A percentile compares a stretch with the other conserved stretches of the same genome.
phyloP scores from a whole-genome alignment of 805 yeast species.

The Ogataea pini region DNA sequence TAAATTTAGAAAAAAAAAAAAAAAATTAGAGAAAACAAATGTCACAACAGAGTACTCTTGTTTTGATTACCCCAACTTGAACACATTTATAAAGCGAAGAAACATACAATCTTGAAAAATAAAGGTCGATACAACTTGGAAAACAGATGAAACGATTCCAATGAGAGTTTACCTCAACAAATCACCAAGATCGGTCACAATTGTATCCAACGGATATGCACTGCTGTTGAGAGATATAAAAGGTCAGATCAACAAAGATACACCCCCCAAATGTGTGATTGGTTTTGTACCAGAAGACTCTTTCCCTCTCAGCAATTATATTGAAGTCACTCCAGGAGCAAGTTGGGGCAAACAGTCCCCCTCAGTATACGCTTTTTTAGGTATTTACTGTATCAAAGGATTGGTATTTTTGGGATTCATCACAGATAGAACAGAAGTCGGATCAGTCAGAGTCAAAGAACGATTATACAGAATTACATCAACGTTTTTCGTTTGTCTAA shows the following conservation, averaged over 20 bases:
- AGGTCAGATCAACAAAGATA: constrained; percentile 27
- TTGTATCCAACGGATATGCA: constrained; percentile 59
- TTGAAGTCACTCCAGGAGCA: constrained; percentile 38
- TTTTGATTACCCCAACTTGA: too few relatives aligned
- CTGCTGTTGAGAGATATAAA: constrained; percentile 55
- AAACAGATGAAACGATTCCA: not conserved
- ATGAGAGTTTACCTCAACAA: constrained; percentile 68
- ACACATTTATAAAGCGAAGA: too few relatives aligned
- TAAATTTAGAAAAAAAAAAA: not conserved
- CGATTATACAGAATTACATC: constrained; percentile 54
- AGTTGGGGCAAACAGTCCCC: constrained; percentile 6
- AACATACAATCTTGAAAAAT: constrained; percentile 1
- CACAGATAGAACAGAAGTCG: constrained; percentile 54
- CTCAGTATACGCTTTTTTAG: constrained; percentile 55
- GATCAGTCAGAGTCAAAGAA: constrained; percentile 58
- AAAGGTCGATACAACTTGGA: not conserved
- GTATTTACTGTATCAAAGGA: constrained; percentile 56
- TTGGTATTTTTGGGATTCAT: constrained; percentile 59
- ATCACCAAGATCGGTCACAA: constrained; percentile 67
- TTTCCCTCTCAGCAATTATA: constrained; percentile 42
- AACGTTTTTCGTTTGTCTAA: constrained; percentile 66
- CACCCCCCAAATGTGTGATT: constrained; percentile 45
- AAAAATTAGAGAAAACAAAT: too few relatives aligned
- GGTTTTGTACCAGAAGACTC: constrained; percentile 50
- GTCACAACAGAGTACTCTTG: too few relatives aligned